Base-by-base conservation (phyloP, 2,329 filamentous ascomycete genomes). In the Neocucurbitaria cava region DNA sequence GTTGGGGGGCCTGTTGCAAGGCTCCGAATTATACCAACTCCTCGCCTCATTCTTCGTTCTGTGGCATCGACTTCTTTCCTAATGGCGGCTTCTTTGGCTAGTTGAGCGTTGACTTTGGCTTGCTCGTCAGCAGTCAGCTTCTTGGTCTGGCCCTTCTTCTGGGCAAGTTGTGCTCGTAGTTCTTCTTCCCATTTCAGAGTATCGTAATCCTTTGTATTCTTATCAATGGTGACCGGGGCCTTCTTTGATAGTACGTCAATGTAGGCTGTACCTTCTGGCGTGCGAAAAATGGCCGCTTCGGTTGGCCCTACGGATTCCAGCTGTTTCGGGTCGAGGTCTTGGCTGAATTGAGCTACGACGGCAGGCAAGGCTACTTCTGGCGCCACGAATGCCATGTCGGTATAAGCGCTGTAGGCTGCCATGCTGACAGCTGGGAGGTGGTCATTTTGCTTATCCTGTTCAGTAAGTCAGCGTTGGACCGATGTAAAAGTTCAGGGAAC, bases 171-270 rank as follows among this genome's bases (percentile, higher is more conserved):
- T 35, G 87, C 84, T 52, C 93, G 85, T 7, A 99, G 82, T 61
- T 99, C 95, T 73, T 94, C 90, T 76, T 99, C 95, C 95, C 96
- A 99, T 76, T 96, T 97, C 36, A 97, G 77, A 1, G 92, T 96
- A 66, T 99, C 92, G 67, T 97, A 96, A 72, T 98, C 95, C 74
- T 96, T 97, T 44, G 87, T 89, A 68, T 92, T 96, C 78, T 96
- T 98, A 77, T 92, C 89, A 3, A 92, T 87, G 2, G 89, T 79
- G 33, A 85, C 85, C 54, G 87, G 86, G 1, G 87, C 81, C 72
- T 96, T 96, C 71, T 91, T 93, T 30, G 89, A 91, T 5, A 99
- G 83, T 0, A 98, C 91, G 76, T 99, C 95, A 18, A 99, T 83
- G 66, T 96, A 98, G 13, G 88, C 85, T 1, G 89, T 93, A 1